Base-by-base conservation (phyloP, 768 basidiomycete genomes). In the Auricularia auricula-judae region DNA sequence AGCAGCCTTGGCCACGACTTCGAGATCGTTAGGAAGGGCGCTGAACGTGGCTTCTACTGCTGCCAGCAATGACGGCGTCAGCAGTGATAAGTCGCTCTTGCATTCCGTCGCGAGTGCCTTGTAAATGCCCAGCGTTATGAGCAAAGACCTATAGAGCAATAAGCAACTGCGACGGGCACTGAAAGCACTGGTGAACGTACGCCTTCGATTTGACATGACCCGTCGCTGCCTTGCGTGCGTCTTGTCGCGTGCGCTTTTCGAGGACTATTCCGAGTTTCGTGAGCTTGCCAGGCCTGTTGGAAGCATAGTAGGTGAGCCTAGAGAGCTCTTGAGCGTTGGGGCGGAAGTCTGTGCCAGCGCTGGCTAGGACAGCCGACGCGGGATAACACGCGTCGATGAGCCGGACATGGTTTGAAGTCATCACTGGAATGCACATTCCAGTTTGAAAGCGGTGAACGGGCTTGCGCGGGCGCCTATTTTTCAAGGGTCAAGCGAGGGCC, bases 301-400 rank as follows among this genome's bases (percentile, higher is more conserved):
- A 85, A 79, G 88, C 91, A 77, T 91, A 92, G 73, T 93, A 93
- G 3, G 89, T 90, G 61, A 93, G 79, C 18, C 87, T 83, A 62
- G 91, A 93, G 16, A 93, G 80, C 70, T 93, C 91, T 73, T 93
- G 91, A 0, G 88, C 80, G 68, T 92, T 93, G 12, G 91, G 91
- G 12, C 82, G 82, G 74, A 85, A 91, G 64, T 87, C 85, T 61
- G 92, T 87, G 42, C 84, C 89, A 23, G 90, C 81, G 18, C 88
- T 84, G 63, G 86, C 77, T 39, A 95, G 81, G 4, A 85, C 80
- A 62, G 91, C 86, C 53, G 85, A 77, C 7, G 90, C 84, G 16
- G 93, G 93, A 72, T 95, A 96, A 74, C 92, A 95, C 42, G 91
- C 85, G 63, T 85, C 84, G 72, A 95, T 83, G 66, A 93, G 85